These are phyloP conservation scores for Theobroma grandiflorum DNA, from an alignment of 441 rosid species.

Conservation along the genomic window DNA sequence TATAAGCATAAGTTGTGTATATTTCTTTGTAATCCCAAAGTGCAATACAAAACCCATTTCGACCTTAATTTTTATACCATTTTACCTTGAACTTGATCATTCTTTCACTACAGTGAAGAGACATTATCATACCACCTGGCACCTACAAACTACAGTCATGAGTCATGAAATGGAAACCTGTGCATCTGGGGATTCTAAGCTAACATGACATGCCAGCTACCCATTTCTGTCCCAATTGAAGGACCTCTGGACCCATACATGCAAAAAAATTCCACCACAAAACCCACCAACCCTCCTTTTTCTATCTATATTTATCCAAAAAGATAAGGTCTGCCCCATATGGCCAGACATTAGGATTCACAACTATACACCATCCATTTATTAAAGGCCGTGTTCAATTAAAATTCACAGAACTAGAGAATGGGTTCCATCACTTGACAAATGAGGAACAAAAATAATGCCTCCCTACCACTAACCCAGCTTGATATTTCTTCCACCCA, in stretches of 20 bases:
- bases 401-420: conserved; percentile 6
- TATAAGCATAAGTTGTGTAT: no score
- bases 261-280: not conserved
- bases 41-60: no score
- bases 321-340: conserved; percentile 24
- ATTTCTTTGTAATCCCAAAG: no score
- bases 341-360: conserved; percentile 13
- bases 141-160: no score
- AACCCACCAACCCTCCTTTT: not conserved
- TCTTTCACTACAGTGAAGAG: not conserved
- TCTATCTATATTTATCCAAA: not conserved
- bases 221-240: conserved; percentile 2
- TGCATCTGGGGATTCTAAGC: not conserved
- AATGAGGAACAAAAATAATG: not conserved
- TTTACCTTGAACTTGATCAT: no score
- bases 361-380: not conserved
- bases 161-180: not conserved
- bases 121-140: not conserved
- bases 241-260: not conserved
- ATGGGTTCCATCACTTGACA: not conserved
- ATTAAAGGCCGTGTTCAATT: conserved; percentile 21
- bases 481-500: conserved; percentile 15
- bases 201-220: not conserved
- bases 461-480: conserved; percentile 12
- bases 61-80: no score